Base-by-base conservation (phyloP, 2,329 filamentous ascomycete species). In the Sporothrix schenckii region DNA sequence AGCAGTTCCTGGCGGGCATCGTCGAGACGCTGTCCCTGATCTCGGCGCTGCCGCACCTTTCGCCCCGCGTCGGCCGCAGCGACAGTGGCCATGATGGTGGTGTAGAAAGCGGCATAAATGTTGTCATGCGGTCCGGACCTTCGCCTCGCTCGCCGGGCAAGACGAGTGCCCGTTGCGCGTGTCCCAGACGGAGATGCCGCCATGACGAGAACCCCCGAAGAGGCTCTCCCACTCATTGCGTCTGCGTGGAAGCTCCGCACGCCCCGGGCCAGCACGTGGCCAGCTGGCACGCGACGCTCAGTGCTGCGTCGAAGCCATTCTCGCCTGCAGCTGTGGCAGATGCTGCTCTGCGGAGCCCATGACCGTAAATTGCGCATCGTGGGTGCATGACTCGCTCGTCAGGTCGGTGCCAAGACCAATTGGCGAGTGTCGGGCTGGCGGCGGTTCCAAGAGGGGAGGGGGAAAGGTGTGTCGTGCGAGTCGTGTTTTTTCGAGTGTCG, bases 311-410 rank as follows among this genome's bases (percentile, higher is more conserved):
- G 83, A 69, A 86, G 79, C 80, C 88, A 91, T 76, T 66, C 65
- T 24, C 86, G 82, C 74, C 85, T 83, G 81, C 88, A 91, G 79
- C 84, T 85, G 81, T 88, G 91, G 75, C 89, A 91, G 75, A 85
- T 83, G 79, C 85, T 86, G 80, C 84, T 84, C 83, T 86, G 86
- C 76, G 85, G 84, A 81, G 87, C 86, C 81, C 88, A 86, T 79
- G 87, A 88, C 88, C 89, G 90, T 75, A 92, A 78, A 74, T 85
- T 84, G 80, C 87, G 87, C 91, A 93, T 93, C 77, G 78, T 81
- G 74, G 77, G 76, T 73, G 77, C 81, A 81, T 81, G 70, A 75
- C 72, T 56, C 50, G 30, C 63, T 39, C 16, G 27, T 30, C 24
- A 47, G 16, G 19, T 14, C 3, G 53, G 21, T 30, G 34, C 4